A percentile compares a stretch with the other conserved stretches of the same genome.
These are phyloP conservation scores for Marsdenia floribunda DNA, from an alignment of 257 asterid genomes.

Conservation along the genomic window DNA sequence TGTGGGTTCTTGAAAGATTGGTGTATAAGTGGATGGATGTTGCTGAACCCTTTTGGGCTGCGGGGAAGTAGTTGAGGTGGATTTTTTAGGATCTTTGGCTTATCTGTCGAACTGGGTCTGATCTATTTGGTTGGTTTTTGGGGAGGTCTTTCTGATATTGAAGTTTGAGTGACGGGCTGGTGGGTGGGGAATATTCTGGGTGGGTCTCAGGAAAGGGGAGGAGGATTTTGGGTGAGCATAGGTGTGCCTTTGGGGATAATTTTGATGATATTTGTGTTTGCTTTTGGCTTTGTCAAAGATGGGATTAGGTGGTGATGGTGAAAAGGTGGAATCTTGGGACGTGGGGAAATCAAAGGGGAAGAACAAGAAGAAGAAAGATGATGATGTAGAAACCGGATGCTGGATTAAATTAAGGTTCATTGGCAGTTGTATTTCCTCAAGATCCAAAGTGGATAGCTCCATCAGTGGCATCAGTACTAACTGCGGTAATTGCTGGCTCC, in stretches of 20 bases:
- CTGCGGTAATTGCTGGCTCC: slow-evolving; percentile 42
- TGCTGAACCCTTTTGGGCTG: slow-evolving; percentile 13
- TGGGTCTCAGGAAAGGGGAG: slow-evolving; percentile 11
- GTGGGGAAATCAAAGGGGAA: slow-evolving; percentile 39
- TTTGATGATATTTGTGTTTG: slow-evolving; percentile 31
- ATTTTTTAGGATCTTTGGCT: slow-evolving; percentile 26
- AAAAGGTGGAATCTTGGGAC: slow-evolving; percentile 50
- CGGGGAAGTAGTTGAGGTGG: slow-evolving; percentile 3
- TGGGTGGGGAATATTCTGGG: neutral
- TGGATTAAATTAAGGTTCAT: slow-evolving; percentile 70
- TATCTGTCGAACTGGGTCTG: slow-evolving; percentile 37
- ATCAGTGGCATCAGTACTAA: slow-evolving; percentile 81
- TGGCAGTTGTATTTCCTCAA: slow-evolving; percentile 86
- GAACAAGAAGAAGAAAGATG: slow-evolving; percentile 29
- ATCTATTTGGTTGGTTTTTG: slow-evolving; percentile 24
- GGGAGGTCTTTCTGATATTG: slow-evolving; percentile 10
- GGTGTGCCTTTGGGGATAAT: slow-evolving; percentile 14
- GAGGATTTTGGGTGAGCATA: slow-evolving; percentile 5
- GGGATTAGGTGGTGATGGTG: slow-evolving; percentile 48
- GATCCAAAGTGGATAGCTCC: slow-evolving; percentile 96
- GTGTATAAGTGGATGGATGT: slow-evolving; percentile 16
- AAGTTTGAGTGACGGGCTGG: slow-evolving; percentile 11
- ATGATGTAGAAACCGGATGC: slow-evolving; percentile 50
- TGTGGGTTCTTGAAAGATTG: slow-evolving; percentile 23
- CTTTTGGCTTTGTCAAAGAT: slow-evolving; percentile 41